Conservation (phyloP, 176 grass and related monocot species). For the Oryza rufipogon region DNA sequence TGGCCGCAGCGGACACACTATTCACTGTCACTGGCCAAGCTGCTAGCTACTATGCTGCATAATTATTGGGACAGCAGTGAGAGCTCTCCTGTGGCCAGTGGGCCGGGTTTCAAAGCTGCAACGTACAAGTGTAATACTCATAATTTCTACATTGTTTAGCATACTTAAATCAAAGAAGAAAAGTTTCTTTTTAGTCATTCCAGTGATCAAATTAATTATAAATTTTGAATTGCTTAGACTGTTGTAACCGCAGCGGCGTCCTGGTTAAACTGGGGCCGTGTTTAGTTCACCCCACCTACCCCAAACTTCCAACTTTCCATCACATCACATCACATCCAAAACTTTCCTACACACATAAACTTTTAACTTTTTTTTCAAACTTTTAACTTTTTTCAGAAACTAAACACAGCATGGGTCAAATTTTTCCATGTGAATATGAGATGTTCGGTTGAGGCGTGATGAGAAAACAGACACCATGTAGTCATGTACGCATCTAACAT, state of each 20-base stretch:
- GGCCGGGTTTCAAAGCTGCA: background rate
- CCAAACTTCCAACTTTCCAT: no score
- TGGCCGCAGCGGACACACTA: no score
- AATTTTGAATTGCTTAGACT: background rate
- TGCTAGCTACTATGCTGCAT: slow-evolving; percentile 16
- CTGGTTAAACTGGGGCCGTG: background rate
- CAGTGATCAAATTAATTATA: no score
- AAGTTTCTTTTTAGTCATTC: no score
- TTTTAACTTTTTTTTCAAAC: no score
- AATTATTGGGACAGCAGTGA: background rate
- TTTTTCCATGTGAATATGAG: no score
- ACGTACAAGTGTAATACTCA: background rate
- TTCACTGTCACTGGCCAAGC: background rate
- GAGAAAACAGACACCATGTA: background rate
- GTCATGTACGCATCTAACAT: background rate
- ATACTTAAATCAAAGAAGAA: no score
- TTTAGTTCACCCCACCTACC: no score
- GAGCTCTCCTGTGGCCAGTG: background rate
- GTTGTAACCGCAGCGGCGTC: background rate
- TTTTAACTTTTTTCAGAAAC: no score
- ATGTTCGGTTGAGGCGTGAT: background rate
- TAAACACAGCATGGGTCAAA: background rate
- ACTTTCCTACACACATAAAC: no score
- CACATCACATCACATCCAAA: no score
- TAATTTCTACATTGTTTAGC: no score